Base-by-base conservation (phyloP, 2,329 filamentous ascomycete species). In the Aureobasidium pullulans region DNA sequence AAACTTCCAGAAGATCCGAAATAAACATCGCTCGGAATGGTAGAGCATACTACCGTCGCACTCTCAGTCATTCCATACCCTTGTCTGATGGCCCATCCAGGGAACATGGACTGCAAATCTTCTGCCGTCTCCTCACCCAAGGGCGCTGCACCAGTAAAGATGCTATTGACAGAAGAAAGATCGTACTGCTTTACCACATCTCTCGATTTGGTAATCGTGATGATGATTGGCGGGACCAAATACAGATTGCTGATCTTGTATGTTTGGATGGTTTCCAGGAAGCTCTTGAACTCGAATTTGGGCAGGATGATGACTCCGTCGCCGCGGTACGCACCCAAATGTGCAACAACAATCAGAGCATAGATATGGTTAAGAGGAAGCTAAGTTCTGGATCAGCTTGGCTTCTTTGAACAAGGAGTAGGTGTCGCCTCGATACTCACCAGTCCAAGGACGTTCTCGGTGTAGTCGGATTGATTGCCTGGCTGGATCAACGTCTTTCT, bases 331-430 rank as follows among this genome's bases (percentile, higher is more conserved):
- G 84, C 76, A 29, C 80, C 80, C 1, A 77, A 73, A 69, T 89
- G 85, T 43, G 83, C 84, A 61, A 90, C 83, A 15, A 90, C 83
- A 5, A 90, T 83, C 37, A 94, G 75, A 4, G 84, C 84, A 70
- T 93, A 95, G 63, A 94, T 94, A 67, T 95, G 90, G 64, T 87
- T 91, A 68, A 90, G 84, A 0, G 89, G 89, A 0, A 93, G 76
- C 43, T 57, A 37, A 5, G 3, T 23, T 8, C 29, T 19, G 16
- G 19, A 23, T 48, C 34, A 57, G 54, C 40, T 2, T 15, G 1
- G 4, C 6, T 16, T 16, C 31, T 13, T 11, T 34, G 10, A 48
- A 34, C 5, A n/a, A 15, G n/a, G 19, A 10, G 8, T 3, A 46
- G 9, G 13, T 34, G 9, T 16, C 23, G 23, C 23, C 23, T 19